These are phyloP conservation scores for Candida ovalis DNA, from an alignment of 805 yeast genomes.

Conservation along the genomic window DNA sequence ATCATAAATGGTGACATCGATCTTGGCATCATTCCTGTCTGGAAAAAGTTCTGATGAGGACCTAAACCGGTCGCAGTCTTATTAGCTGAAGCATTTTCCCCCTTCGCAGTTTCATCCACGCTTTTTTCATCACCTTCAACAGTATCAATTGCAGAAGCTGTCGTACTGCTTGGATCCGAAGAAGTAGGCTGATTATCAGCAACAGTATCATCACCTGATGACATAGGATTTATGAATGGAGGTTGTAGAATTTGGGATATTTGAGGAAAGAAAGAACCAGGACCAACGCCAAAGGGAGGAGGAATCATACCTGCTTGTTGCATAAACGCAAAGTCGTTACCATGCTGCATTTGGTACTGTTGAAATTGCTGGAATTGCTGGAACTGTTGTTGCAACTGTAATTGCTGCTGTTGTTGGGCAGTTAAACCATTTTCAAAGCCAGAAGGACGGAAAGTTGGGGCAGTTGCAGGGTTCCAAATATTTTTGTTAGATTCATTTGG, in stretches of 20 bases:
- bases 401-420: conserved; percentile 4
- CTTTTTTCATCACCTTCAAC: neutral
- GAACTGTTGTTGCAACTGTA: conserved; percentile 7
- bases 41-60: conserved; percentile 12
- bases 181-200: neutral
- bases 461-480: conserved; percentile 68
- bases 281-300: conserved; percentile 19
- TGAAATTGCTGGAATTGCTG: conserved; percentile 12
- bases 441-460: conserved; percentile 54
- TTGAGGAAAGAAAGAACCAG: conserved; percentile 9
- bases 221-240: conserved; percentile 6
- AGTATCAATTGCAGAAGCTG: neutral
- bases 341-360: conserved; percentile 17
- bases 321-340: conserved; percentile 6
- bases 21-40: conserved; percentile 22
- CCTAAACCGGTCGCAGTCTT: neutral
- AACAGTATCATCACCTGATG: neutral
- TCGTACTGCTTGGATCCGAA: neutral
- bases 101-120: neutral
- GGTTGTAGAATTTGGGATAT: conserved; percentile 12
- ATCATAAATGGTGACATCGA: conserved; percentile 40
- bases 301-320: conserved; percentile 13
- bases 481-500: conserved; percentile 25
- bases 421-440: conserved; percentile 16
- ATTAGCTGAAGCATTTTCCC: conserved; percentile 1